Evolutionary conservation across 2,329 filamentous ascomycete species (phyloP), one percentile per base, ranked within the genome.

Genomic region (Sporothrix sp.): DNA sequence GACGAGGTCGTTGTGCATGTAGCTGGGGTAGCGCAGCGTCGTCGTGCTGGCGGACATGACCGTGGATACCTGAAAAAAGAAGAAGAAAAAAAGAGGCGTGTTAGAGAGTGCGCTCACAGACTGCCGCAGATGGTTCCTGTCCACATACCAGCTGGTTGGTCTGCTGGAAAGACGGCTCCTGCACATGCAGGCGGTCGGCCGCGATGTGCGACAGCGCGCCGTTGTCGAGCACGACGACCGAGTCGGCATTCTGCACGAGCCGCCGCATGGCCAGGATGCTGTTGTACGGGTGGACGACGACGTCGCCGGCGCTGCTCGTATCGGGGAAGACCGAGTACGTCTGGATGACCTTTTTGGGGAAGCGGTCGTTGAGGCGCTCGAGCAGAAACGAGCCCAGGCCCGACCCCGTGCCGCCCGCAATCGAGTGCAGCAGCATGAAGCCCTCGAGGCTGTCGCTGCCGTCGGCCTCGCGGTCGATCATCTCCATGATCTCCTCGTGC

Each of bases 1-100:
- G 63, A 95, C 90, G 14, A 98, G 83, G 64, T 98, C 93, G 67
- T 98, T 98, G 74, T 98, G 93, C 93, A 98, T 98, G 70, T 98
- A 98, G 35, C 93, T 93, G 1, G 93, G 93, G 66, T 98, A 98
- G 63, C 93, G 81, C 46, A 98, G 80, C 2, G 94, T 96, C 9
- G 91, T 97, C 4, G 93, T 98, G 63, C 88, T 94, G 35, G 93
- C 93, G 32, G 90, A 96, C 93, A 98, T 98, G 66, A 98, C 94
- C 1, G 94, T 98, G 7, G 89, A 93, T 4, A 93, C 78, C 79
- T 85, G 43, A 3, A n/a, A 13, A 49, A 9, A 11, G 18, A n/a
- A n/a, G n/a, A n/a, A n/a, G n/a, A n/a, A n/a, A n/a, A n/a, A n/a
- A n/a, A n/a, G n/a, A n/a, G n/a, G n/a, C n/a, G n/a, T n/a, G n/a